Conservation (phyloP, 768 basidiomycete genomes). For the Porpolomopsis calyptriformis region DNA sequence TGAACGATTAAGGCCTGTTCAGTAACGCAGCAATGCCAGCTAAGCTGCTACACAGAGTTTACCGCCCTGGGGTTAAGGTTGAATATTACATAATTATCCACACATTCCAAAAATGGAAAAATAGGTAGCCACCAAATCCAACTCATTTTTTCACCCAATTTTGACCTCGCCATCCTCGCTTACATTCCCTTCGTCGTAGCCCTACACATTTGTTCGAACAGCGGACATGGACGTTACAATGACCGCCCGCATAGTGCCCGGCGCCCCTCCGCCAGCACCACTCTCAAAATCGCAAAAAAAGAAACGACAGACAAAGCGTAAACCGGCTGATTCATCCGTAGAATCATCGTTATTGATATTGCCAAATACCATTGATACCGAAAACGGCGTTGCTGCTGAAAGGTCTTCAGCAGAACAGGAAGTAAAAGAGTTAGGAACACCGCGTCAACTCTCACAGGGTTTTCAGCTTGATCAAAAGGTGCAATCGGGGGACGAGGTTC, state of each 20-base stretch:
- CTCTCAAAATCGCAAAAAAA: constrained; percentile 61
- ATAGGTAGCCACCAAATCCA: too few relatives aligned
- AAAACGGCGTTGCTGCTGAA: constrained; percentile 41
- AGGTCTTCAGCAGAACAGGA: constrained; percentile 28
- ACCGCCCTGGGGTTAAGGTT: too few relatives aligned
- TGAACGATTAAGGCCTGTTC: too few relatives aligned
- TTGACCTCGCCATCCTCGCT: too few relatives aligned
- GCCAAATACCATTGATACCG: constrained; percentile 36
- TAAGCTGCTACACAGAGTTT: too few relatives aligned
- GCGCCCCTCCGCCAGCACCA: constrained; percentile 57
- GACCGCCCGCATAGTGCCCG: constrained; percentile 54
- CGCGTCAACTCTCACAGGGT: too few relatives aligned
- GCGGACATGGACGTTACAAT: constrained; percentile 12
- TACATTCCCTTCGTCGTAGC: too few relatives aligned
- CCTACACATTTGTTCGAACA: too few relatives aligned
- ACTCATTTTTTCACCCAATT: too few relatives aligned
- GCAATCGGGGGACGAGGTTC: constrained; percentile 34
- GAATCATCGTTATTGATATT: constrained; percentile 31
- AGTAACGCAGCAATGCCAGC: too few relatives aligned
- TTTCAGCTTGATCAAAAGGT: constrained; percentile 30
- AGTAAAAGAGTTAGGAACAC: constrained; percentile 3
- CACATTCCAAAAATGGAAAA: too few relatives aligned
- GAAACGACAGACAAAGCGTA: constrained; percentile 42
- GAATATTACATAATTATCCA: too few relatives aligned
- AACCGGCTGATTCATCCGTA: constrained; percentile 24